Evolutionary conservation across 2,329 filamentous ascomycete species (phyloP).

Genomic region (Xylariaceae sp.): DNA sequence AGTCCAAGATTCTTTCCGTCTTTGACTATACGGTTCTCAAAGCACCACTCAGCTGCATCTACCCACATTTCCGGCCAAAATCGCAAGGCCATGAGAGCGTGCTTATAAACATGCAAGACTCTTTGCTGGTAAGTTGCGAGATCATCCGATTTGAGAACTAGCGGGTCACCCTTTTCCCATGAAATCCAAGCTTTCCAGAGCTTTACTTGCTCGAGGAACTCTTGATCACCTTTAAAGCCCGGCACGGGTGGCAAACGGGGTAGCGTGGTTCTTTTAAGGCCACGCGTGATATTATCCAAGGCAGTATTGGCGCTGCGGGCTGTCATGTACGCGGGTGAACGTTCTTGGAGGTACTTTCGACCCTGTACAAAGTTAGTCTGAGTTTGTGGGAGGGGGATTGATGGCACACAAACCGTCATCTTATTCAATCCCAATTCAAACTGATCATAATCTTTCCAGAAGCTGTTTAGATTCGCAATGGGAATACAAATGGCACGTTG

Average conservation of each 20-base stretch:
- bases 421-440: constrained; percentile 96
- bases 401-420: constrained; percentile 59
- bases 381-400: constrained; percentile 3
- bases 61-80: constrained; percentile 98
- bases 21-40: constrained; percentile 58
- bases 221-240: constrained; percentile 80
- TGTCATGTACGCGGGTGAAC: constrained; percentile 91
- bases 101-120: constrained; percentile 85
- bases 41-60: constrained; percentile 89
- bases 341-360: constrained; percentile 89
- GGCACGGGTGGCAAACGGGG: constrained; percentile 75
- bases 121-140: constrained; percentile 67
- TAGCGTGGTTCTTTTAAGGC: constrained; percentile 69
- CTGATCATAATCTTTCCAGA: constrained; percentile 97
- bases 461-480: constrained; percentile 69
- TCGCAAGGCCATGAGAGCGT: constrained; percentile 84
- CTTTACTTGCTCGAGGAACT: constrained; percentile 77
- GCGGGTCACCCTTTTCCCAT: constrained; percentile 90
- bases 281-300: constrained; percentile 79
- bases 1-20: constrained; percentile 60
- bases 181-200: constrained; percentile 91
- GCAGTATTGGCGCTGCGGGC: constrained; percentile 86
- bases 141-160: constrained; percentile 82
- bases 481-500: constrained; percentile 85
- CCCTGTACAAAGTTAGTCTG: constrained; percentile 49